These are phyloP conservation scores for Vitis hybrid DNA, from an alignment of 177 flowering plant genomes.

Conservation along the genomic window DNA sequence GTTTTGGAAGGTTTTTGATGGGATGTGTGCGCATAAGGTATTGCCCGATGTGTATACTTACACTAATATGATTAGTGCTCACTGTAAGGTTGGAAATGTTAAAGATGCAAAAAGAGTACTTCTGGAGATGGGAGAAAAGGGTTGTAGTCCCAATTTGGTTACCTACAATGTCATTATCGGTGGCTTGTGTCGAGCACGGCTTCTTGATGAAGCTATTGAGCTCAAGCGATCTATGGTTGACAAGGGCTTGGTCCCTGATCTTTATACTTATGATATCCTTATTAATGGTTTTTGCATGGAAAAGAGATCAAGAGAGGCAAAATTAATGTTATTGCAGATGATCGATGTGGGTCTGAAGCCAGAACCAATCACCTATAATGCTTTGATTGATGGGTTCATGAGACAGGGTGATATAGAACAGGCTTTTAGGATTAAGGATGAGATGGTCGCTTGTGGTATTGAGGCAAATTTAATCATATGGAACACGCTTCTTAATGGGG, in stretches of 20 bases:
- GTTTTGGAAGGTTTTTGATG: slow-evolving; percentile 69
- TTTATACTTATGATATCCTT: slow-evolving; percentile 48
- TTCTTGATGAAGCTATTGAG: slow-evolving; percentile 54
- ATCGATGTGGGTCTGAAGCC: slow-evolving; percentile 42
- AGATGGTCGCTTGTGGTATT: slow-evolving; percentile 52
- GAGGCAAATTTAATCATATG: slow-evolving; percentile 40
- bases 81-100: slow-evolving; percentile 51
- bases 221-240: slow-evolving; percentile 47
- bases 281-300: slow-evolving; percentile 59
- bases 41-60: slow-evolving; percentile 62
- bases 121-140: slow-evolving; percentile 58
- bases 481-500: slow-evolving; percentile 49
- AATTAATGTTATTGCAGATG: slow-evolving; percentile 51
- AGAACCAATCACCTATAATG: slow-evolving; percentile 34
- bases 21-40: slow-evolving; percentile 40
- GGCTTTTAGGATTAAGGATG: slow-evolving; percentile 53
- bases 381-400: slow-evolving; percentile 73
- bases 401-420: slow-evolving; percentile 52
- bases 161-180: slow-evolving; percentile 62
- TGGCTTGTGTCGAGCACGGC: slow-evolving; percentile 57
- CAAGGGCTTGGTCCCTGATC: slow-evolving; percentile 58
- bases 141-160: slow-evolving; percentile 49
- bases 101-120: slow-evolving; percentile 45
- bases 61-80: slow-evolving; percentile 50
- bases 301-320: slow-evolving; percentile 46